Base-by-base conservation (phyloP, 257 asterid genomes). In the Lycium ferocissimum region DNA sequence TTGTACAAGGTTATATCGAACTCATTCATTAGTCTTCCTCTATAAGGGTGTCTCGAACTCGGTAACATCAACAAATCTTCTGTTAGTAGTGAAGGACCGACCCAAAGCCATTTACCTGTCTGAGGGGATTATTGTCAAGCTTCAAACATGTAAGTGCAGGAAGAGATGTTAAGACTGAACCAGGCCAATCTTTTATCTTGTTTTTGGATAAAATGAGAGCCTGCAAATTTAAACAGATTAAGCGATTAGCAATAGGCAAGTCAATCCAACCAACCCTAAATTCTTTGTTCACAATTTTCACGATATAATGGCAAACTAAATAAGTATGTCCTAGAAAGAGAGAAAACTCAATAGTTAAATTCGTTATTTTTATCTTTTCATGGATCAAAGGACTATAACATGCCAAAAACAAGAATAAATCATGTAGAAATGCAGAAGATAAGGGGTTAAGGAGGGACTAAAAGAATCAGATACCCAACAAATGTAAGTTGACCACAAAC, bases 101-200 rank as follows among this genome's bases (percentile, higher is more conserved):
- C 13, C 17, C 54, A 12, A 86, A 38, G 38, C 51, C 69, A 40
- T 83, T 86, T 89, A 95, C 99, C 98, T 95, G 89, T 87, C 80
- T 86, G 49, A 95, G 94, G 86, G 90, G 95, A 89, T 96, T 96
- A 54, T 90, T 92, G 89, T 96, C 99, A 87, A 96, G 92, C 90
- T 95, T 95, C 90, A 96, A 90, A 94, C 96, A 95, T 85, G 95
- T 57, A 85, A 96, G 97, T 85, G 89, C 95, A 58, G 93, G 92
- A 84, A 96, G 93, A 40, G 93, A 88, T 83, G 90, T 87, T 89
- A 96, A 89, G 86, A 94, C 86, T 40, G 88, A 90, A 87, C 95
- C 85, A 84, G 98, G 99, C 98, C 99, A 95, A 86, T 90, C 95
- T 87, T 88, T 91, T 45, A 96, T 95, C 94, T 91, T 96, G 93